A percentile compares a stretch with the other conserved stretches of the same genome.
These are phyloP conservation scores for Parmelia sp. DNA, from an alignment of 495 filamentous ascomycete genomes.

Conservation along the genomic window DNA sequence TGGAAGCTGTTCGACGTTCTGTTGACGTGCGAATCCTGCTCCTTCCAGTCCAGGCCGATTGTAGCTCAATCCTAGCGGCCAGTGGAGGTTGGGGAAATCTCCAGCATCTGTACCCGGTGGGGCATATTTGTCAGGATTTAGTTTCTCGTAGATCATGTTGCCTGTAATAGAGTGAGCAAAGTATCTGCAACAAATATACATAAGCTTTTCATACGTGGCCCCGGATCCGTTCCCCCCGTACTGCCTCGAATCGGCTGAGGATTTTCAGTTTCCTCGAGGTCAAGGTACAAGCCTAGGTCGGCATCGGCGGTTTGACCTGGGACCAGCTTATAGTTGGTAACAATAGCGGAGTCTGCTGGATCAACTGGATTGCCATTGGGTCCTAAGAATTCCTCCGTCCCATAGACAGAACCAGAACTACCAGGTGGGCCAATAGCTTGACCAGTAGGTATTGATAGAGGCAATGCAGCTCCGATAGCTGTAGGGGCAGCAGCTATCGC, in stretches of 20 bases:
- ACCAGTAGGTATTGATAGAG: constrained; percentile 9
- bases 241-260: constrained; percentile 65
- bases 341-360: constrained; percentile 18
- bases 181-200: not conserved
- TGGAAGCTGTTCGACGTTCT: constrained; percentile 58
- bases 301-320: constrained; percentile 52
- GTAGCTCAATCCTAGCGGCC: constrained; percentile 65
- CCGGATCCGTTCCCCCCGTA: constrained; percentile 54
- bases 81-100: constrained; percentile 58
- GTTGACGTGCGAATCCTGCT: constrained; percentile 64
- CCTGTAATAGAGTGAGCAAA: constrained; percentile 29
- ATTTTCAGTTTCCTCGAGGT: constrained; percentile 54
- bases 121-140: constrained; percentile 60
- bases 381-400: constrained; percentile 8
- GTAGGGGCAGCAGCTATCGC: not conserved
- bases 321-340: constrained; percentile 40
- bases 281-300: constrained; percentile 53
- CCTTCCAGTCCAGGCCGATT: constrained; percentile 50
- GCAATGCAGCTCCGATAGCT: constrained; percentile 3
- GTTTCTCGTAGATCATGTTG: constrained; percentile 53
- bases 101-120: constrained; percentile 62
- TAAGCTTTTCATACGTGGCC: constrained; percentile 43
- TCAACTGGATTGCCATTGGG: constrained; percentile 17
- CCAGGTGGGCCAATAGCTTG: constrained; percentile 5
- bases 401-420: constrained; percentile 7